These are phyloP conservation scores for Pharnaceum exiguum DNA, from an alignment of 148 eudicot species.

Conservation along the genomic window DNA sequence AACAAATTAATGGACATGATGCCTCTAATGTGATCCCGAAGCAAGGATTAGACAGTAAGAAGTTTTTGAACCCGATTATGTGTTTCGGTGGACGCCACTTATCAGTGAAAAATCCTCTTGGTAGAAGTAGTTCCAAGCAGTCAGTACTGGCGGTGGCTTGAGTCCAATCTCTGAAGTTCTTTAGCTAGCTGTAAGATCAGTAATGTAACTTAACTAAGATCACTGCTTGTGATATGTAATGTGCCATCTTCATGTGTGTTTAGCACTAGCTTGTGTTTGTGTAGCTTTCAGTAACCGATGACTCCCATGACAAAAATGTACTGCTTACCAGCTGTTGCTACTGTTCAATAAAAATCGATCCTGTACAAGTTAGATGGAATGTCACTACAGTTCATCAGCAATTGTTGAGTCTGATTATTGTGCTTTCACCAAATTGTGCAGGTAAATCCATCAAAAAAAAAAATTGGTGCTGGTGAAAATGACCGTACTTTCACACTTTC, in stretches of 20 bases:
- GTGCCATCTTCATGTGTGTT: slow-evolving; percentile 1
- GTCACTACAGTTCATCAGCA: too few relatives aligned
- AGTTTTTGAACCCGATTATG: slow-evolving; percentile 39
- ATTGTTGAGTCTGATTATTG: too few relatives aligned
- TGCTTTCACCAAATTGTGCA: too few relatives aligned
- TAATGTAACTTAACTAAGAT: slow-evolving; percentile 1
- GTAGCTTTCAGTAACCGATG: neutral
- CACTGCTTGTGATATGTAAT: slow-evolving; percentile 28
- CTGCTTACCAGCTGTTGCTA: too few relatives aligned
- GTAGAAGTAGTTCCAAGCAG: slow-evolving; percentile 18
- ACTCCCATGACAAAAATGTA: too few relatives aligned
- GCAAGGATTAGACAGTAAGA: slow-evolving; percentile 27
- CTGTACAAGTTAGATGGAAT: too few relatives aligned
- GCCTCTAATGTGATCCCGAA: slow-evolving; percentile 22
- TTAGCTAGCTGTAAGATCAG: slow-evolving; percentile 4
- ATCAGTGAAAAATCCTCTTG: slow-evolving; percentile 12
- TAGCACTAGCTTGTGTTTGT: neutral
- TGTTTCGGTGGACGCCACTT: slow-evolving; percentile 57
- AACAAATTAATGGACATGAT: slow-evolving; percentile 20
- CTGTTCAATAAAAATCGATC: too few relatives aligned
- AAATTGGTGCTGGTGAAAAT: too few relatives aligned
- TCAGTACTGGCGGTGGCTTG: slow-evolving; percentile 8
- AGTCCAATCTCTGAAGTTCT: neutral
- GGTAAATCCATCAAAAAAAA: too few relatives aligned
- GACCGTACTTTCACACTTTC: too few relatives aligned